Conservation (phyloP, 2,329 filamentous ascomycete genomes). For the Aspergillus quadricinctus region DNA sequence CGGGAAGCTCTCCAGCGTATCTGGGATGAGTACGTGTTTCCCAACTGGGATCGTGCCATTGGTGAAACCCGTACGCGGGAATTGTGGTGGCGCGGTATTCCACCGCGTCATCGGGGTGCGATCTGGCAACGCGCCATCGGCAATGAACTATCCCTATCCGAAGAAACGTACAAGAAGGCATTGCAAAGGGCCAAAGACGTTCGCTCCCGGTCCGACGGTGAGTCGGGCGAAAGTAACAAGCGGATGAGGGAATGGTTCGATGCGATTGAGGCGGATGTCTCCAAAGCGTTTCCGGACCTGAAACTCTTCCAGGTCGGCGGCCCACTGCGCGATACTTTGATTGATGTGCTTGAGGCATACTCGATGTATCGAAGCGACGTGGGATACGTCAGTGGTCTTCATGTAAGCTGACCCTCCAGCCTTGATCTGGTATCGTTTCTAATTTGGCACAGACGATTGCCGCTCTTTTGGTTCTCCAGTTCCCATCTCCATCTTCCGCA, state of each 20-base stretch:
- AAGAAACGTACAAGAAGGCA: conserved; percentile 54
- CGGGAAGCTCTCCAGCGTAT: conserved; percentile 54
- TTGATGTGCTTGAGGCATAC: conserved; percentile 59
- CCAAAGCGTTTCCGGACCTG: conserved; percentile 54
- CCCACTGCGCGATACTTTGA: conserved; percentile 52
- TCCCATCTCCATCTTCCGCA: conserved; percentile 48
- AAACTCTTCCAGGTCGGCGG: conserved; percentile 54
- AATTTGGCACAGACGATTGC: conserved; percentile 44
- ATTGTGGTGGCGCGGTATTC: conserved; percentile 62
- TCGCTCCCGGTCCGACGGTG: conserved; percentile 39
- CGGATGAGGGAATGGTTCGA: conserved; percentile 50
- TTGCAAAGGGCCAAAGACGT: conserved; percentile 51
- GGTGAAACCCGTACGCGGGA: conserved; percentile 53
- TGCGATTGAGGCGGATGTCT: conserved; percentile 51
- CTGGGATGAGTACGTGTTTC: conserved; percentile 59
- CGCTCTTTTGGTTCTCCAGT: conserved; percentile 55
- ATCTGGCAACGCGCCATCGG: conserved; percentile 60
- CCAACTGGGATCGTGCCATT: conserved; percentile 55
- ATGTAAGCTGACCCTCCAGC: conserved; percentile 36
- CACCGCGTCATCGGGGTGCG: conserved; percentile 50
- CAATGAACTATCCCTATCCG: conserved; percentile 56
- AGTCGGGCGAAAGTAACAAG: conserved; percentile 40
- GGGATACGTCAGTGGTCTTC: conserved; percentile 56
- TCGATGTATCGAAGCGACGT: conserved; percentile 61
- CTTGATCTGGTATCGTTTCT: background rate